phyloP scores from a whole-genome alignment of 768 basidiomycete species.

The Rhodotorula taiwanensis region DNA sequence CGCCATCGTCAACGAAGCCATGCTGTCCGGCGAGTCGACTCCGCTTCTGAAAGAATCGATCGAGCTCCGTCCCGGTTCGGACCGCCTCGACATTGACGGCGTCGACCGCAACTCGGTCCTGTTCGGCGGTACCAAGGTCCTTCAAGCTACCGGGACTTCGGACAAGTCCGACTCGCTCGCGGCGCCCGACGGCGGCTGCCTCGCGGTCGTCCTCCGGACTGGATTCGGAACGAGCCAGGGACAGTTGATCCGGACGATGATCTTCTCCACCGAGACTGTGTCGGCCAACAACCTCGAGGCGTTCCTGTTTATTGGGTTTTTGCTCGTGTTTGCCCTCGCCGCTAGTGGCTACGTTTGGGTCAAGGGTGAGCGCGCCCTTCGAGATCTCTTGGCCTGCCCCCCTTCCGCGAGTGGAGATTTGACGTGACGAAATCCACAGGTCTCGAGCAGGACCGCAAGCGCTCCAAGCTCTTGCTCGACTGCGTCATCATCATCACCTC shows the following conservation, averaged over 20 bases:
- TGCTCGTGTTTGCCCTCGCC: constrained; percentile 93
- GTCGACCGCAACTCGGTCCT: constrained; percentile 79
- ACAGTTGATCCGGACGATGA: constrained; percentile 95
- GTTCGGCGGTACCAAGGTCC: constrained; percentile 93
- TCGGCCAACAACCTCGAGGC: constrained; percentile 93
- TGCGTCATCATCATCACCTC: constrained; percentile 95
- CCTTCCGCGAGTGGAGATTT: too few species aligned
- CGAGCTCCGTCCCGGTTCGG: constrained; percentile 66
- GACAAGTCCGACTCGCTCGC: constrained; percentile 38
- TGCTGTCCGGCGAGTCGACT: constrained; percentile 97
- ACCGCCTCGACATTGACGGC: constrained; percentile 76
- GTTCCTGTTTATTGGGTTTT: constrained; percentile 96
- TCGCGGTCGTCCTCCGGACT: constrained; percentile 85
- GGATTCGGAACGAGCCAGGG: constrained; percentile 98
- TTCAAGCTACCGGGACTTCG: constrained; percentile 60
- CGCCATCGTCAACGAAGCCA: constrained; percentile 96
- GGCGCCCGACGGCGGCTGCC: constrained; percentile 82
- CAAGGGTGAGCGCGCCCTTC: constrained; percentile 62
- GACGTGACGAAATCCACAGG: too few species aligned
- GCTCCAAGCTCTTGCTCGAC: constrained; percentile 88
- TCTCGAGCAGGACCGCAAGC: constrained; percentile 84
- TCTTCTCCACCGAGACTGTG: constrained; percentile 93
- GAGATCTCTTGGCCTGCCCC: too few species aligned
- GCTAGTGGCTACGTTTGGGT: constrained; percentile 98
- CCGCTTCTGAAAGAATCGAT: constrained; percentile 94